Evolutionary conservation across 2,329 filamentous ascomycete genomes (phyloP).

Genomic region (Neocatenulostroma microsporum): DNA sequence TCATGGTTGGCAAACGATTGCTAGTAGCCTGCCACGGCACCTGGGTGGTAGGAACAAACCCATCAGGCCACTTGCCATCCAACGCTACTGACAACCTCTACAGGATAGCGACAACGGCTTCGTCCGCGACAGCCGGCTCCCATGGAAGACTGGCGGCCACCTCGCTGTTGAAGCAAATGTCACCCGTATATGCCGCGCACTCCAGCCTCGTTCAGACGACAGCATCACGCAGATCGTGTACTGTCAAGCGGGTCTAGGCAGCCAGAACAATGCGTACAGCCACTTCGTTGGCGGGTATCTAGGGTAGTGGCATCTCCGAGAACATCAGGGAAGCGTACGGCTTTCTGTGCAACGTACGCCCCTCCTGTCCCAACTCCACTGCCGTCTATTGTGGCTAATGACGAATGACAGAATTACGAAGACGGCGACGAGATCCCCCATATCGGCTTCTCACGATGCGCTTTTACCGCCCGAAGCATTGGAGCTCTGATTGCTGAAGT

Average conservation of each 20-base stretch:
- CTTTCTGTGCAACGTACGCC: slow-evolving; percentile 49
- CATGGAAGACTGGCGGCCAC: slow-evolving; percentile 3
- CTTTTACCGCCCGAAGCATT: slow-evolving; percentile 35
- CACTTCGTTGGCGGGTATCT: slow-evolving; percentile 18
- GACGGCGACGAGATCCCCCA: slow-evolving; percentile 36
- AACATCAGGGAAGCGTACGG: slow-evolving; percentile 54
- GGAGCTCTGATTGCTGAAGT: slow-evolving; percentile 36
- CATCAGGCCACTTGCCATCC: neutral
- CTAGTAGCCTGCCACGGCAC: slow-evolving; percentile 18
- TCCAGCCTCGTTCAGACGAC: slow-evolving; percentile 14
- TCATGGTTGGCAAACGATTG: no score
- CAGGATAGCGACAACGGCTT: slow-evolving; percentile 16
- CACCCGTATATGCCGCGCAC: slow-evolving; percentile 19
- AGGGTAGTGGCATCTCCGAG: slow-evolving; percentile 24
- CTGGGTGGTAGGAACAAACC: slow-evolving; percentile 11
- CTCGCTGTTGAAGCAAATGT: slow-evolving; percentile 19
- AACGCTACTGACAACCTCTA: neutral
- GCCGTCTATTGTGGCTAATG: no score
- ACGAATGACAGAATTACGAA: no score
- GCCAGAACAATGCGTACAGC: slow-evolving; percentile 12
- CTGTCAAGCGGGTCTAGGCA: slow-evolving; percentile 24
- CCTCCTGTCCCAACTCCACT: no score
- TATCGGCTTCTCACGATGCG: slow-evolving; percentile 37
- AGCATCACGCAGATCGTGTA: slow-evolving; percentile 22
- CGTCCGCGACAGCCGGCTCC: slow-evolving; percentile 6